Percentiles rank a stretch among this genome's conserved stretches.
Evolutionary conservation across 441 rosid genomes (phyloP).

Genomic region (Brassica balearica): DNA sequence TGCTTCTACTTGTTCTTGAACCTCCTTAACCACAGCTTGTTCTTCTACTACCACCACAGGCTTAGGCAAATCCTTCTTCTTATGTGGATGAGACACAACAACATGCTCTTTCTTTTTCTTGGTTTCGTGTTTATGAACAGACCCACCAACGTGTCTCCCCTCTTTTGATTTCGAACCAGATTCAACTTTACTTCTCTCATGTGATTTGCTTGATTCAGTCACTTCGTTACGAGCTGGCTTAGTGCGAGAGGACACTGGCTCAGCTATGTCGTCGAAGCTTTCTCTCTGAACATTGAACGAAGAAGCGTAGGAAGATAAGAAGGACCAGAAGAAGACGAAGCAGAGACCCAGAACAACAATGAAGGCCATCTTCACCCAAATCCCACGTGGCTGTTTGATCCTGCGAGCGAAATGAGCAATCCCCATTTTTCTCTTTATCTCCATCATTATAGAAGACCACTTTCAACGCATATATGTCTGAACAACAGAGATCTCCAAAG

Average conservation of each 20-base stretch:
- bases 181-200: conserved; percentile 46
- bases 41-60: conserved; percentile 39
- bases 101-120: conserved; percentile 53
- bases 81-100: conserved; percentile 43
- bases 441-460: conserved; percentile 25
- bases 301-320: conserved; percentile 73
- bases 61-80: conserved; percentile 49
- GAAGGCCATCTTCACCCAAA: conserved; percentile 74
- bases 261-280: conserved; percentile 88
- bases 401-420: conserved; percentile 73
- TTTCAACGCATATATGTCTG: background rate
- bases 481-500: conserved; percentile 37
- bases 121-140: conserved; percentile 57
- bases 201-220: conserved; percentile 45
- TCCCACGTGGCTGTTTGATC: conserved; percentile 80
- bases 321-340: conserved; percentile 82
- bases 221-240: conserved; percentile 38
- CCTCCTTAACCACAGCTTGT: conserved; percentile 47
- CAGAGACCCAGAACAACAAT: conserved; percentile 84
- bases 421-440: conserved; percentile 57
- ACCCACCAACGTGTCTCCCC: conserved; percentile 52
- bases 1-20: conserved; percentile 38
- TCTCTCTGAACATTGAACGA: conserved; percentile 67
- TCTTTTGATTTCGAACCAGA: conserved; percentile 50
- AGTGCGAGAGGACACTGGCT: conserved; percentile 65